phyloP scores from a whole-genome alignment of 2,329 filamentous ascomycete species.

The Epichloe brachyelytri region DNA sequence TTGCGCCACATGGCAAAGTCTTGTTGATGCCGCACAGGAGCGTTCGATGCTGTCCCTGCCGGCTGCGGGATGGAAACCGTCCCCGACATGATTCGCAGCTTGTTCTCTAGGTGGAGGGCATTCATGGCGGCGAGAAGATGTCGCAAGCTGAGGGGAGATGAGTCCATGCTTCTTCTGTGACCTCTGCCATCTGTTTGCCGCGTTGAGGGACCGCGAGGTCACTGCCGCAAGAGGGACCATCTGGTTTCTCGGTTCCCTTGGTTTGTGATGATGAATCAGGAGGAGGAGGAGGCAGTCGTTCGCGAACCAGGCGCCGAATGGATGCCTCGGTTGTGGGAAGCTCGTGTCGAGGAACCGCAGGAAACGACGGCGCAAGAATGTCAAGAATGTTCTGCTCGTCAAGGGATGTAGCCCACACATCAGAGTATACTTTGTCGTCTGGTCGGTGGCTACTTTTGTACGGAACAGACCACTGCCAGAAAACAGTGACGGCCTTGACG shows the following conservation, averaged over 20 bases:
- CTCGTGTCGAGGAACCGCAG: constrained; percentile 1
- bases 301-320: constrained; percentile 6
- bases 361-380: constrained; percentile 4
- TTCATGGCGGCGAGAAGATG: constrained; percentile 8
- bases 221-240: neutral
- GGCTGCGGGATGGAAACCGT: constrained; percentile 7
- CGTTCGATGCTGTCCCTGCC: constrained; percentile 6
- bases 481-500: neutral
- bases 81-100: constrained; percentile 4
- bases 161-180: constrained; percentile 9
- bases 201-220: neutral
- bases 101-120: constrained; percentile 6
- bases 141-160: constrained; percentile 1
- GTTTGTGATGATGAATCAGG: neutral
- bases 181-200: neutral
- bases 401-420: constrained; percentile 5
- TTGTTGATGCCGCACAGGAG: constrained; percentile 5
- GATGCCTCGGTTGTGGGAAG: constrained; percentile 7
- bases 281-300: neutral
- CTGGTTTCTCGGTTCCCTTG: neutral
- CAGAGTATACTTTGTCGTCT: constrained; percentile 6
- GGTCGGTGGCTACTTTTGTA: constrained; percentile 9
- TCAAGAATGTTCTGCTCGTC: neutral
- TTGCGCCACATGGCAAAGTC: constrained; percentile 9
- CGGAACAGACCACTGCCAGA: constrained; percentile 11